Evolutionary conservation across 1,284 basidiomycete species (phyloP).

Genomic region (Hymenochaete sp.): DNA sequence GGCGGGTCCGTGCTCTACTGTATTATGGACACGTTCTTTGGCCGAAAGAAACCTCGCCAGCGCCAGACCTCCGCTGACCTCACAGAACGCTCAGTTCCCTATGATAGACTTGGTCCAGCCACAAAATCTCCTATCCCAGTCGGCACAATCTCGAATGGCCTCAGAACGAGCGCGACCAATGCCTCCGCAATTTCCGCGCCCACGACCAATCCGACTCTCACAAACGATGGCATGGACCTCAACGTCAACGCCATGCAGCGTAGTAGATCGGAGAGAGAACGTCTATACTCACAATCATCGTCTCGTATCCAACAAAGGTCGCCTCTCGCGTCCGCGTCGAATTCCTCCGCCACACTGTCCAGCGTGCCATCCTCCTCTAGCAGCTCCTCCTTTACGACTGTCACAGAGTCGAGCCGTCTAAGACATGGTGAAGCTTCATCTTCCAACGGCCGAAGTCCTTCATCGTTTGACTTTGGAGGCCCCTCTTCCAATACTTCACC

Average conservation of each 20-base stretch:
- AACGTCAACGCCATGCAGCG: constrained; percentile 46
- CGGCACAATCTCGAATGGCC: constrained; percentile 45
- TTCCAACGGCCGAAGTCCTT: constrained; percentile 22
- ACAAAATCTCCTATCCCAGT: constrained; percentile 52
- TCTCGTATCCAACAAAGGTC: constrained; percentile 31
- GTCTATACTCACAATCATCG: constrained; percentile 33
- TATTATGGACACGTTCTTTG: constrained; percentile 32
- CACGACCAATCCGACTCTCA: constrained; percentile 69
- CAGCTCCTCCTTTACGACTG: constrained; percentile 28
- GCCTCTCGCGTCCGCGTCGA: constrained; percentile 41
- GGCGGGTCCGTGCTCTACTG: constrained; percentile 14
- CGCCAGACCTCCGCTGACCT: constrained; percentile 39
- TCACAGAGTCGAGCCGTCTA: constrained; percentile 31
- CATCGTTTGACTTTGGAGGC: constrained; percentile 25
- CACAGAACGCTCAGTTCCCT: constrained; percentile 58
- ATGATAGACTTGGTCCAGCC: constrained; percentile 55
- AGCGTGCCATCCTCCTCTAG: constrained; percentile 36
- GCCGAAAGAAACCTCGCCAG: constrained; percentile 35
- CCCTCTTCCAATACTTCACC: constrained; percentile 28
- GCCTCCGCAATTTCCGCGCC: constrained; percentile 54
- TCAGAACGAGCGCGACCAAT: constrained; percentile 31
- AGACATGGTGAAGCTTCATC: constrained; percentile 49
- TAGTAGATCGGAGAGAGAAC: constrained; percentile 45
- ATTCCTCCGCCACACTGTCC: constrained; percentile 48
- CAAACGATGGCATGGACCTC: constrained; percentile 57